These are phyloP conservation scores for Nicotiana attenuata DNA, from an alignment of 257 asterid species.

Conservation along the genomic window DNA sequence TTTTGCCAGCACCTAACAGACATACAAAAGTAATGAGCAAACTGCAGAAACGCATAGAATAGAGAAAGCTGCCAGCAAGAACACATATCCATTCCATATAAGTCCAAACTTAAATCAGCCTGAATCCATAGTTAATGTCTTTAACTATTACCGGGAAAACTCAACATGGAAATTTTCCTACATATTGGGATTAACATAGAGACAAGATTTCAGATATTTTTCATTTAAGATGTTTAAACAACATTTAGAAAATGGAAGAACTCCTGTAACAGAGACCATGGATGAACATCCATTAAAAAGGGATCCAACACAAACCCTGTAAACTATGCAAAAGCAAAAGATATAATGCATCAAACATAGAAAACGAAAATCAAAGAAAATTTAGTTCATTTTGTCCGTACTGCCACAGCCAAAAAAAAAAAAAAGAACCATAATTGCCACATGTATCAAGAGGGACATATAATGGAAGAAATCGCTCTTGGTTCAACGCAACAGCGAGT, in stretches of 20 bases:
- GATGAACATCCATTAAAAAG: not conserved
- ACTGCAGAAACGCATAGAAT: not conserved
- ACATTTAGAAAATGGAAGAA: not conserved
- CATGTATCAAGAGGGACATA: not conserved
- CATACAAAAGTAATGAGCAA: conserved; percentile 18
- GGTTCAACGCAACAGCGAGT: not conserved
- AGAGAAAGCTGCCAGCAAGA: conserved; percentile 9
- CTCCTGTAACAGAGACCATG: not conserved
- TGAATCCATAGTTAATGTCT: not conserved
- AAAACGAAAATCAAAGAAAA: not conserved
- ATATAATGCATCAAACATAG: not conserved
- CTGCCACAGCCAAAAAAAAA: not conserved
- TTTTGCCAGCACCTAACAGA: conserved; percentile 55
- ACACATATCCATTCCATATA: not conserved
- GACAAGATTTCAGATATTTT: not conserved
- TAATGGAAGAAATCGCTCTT: not conserved
- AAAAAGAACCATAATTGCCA: not conserved
- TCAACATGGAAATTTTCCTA: not conserved
- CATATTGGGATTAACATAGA: not conserved
- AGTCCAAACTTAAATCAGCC: not conserved
- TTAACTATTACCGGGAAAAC: not conserved
- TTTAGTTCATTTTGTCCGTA: not conserved
- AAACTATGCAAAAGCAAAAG: not conserved
- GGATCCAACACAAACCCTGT: not conserved
- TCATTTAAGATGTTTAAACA: not conserved